Evolutionary conservation across 1,139 yeast genomes (phyloP), one percentile per base, ranked within the genome.

Genomic region (Kazachstania sp.): DNA sequence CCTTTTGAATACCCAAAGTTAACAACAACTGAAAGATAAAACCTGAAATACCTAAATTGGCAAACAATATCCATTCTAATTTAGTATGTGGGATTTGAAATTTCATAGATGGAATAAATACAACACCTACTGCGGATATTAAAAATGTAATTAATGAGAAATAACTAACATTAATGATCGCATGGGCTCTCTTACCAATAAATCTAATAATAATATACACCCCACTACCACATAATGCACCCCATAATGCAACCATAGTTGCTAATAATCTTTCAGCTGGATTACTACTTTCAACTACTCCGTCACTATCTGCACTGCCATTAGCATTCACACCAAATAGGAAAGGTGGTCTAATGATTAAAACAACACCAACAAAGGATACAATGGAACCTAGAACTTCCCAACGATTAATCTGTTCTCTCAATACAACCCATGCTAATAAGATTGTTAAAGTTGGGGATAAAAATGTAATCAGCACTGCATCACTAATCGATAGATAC

Each of bases 1-100:
- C 95, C 49, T 87, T 70, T 63, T 86, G 95, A 45, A 88, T 75
- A 1, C 95, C 97, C 3, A 87, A 81, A 0, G 97, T 86, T 47
- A 86, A 67, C 30, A 83, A 70, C 56, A 81, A 80, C 63, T 88
- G 96, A 80, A 83, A 84, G 47, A 81, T 66, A 63, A 88, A 88
- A 0, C 97, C 97, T 41, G 85, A 74, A 12, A 83, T 54, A 2
- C 96, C 95, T 53, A 86, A 74, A 30, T 75, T 63, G 1, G 69
- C 48, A 53, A 88, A 75, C 31, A 84, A 66, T 6, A 68, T 55
- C 94, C 95, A 84, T 60, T 86, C 92, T 54, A 70, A 69, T 1
- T 57, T 39, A 26, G 77, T 74, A 26, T 71, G 72, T 0, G 95
- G 95, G 1, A 79, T 54, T 44, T 72, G 78, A 62, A 86, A 81